These are phyloP conservation scores for Fusarium gaditjirri DNA, from an alignment of 2,329 filamentous ascomycete genomes.

Conservation along the genomic window DNA sequence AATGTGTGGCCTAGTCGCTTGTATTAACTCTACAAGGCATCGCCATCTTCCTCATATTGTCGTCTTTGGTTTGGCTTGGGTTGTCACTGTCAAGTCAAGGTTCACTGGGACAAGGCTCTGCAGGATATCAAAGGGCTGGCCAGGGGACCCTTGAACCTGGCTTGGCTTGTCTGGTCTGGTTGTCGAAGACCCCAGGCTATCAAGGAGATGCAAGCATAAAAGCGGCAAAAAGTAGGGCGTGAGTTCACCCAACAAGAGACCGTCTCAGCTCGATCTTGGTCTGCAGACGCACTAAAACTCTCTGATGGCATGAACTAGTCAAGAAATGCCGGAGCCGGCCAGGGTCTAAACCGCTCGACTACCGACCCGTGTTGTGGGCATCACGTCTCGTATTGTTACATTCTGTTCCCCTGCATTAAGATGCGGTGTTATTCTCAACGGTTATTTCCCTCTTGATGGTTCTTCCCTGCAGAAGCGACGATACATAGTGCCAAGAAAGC, in stretches of 20 bases:
- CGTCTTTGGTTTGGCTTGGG: constrained; percentile 11
- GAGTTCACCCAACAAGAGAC: neutral
- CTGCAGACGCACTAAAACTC: constrained; percentile 16
- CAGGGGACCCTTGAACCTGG: constrained; percentile 23
- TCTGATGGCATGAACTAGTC: constrained; percentile 22
- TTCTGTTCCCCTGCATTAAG: constrained; percentile 10
- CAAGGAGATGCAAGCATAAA: neutral
- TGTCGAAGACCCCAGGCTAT: constrained; percentile 1
- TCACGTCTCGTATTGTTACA: constrained; percentile 11
- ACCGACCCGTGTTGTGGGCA: constrained; percentile 2
- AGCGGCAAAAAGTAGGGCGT: constrained; percentile 19
- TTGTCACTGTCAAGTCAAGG: constrained; percentile 22
- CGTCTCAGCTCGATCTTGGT: constrained; percentile 31
- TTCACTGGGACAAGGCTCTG: constrained; percentile 32
- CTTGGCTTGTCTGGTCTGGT: neutral
- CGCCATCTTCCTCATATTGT: constrained; percentile 16
- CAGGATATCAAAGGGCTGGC: constrained; percentile 15
- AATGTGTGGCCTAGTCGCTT: neutral
- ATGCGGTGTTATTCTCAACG: neutral
- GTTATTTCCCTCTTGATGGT: neutral
- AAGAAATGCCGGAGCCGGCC: constrained; percentile 26
- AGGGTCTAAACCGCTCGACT: constrained; percentile 24
- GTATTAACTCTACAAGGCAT: constrained; percentile 10
- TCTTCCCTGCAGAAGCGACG: neutral
- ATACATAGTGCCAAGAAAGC: neutral